Evolutionary conservation across 164 flowering plant genomes (phyloP).

Genomic region (Chimonanthus praecox): DNA sequence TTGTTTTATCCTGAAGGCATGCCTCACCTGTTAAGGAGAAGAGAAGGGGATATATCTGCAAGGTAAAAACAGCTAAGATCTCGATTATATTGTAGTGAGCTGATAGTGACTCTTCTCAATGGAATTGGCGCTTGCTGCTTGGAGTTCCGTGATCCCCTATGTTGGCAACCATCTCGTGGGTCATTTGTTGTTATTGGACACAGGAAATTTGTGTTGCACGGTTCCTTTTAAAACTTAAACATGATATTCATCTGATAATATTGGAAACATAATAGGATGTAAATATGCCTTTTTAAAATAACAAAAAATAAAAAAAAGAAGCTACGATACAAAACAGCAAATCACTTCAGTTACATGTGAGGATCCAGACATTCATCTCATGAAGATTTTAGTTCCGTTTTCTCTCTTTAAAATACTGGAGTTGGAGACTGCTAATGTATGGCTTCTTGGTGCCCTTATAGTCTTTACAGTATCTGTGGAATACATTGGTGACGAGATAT

Average conservation of each 20-base stretch:
- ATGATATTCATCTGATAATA: neutral
- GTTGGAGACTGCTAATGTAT: neutral
- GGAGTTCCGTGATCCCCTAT: neutral
- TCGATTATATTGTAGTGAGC: neutral
- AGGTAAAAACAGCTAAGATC: constrained; percentile 60
- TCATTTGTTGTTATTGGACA: neutral
- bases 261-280: neutral
- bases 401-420: neutral
- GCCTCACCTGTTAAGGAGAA: constrained; percentile 86
- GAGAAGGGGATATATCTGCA: constrained; percentile 97
- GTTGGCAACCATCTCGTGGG: neutral
- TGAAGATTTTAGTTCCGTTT: neutral
- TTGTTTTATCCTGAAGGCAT: constrained; percentile 96
- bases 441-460: neutral
- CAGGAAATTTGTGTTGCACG: neutral
- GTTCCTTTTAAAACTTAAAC: neutral
- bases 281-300: neutral
- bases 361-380: neutral
- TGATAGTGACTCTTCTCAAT: constrained; percentile 7
- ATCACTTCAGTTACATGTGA: neutral
- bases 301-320: neutral
- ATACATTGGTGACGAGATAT: neutral
- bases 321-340: neutral
- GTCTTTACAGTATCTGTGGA: neutral
- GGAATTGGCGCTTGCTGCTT: constrained; percentile 18